A percentile compares a stretch with the other conserved stretches of the same genome.
Evolutionary conservation across 2,329 filamentous ascomycete species (phyloP).

Genomic region (Stemphylium lycopersici): DNA sequence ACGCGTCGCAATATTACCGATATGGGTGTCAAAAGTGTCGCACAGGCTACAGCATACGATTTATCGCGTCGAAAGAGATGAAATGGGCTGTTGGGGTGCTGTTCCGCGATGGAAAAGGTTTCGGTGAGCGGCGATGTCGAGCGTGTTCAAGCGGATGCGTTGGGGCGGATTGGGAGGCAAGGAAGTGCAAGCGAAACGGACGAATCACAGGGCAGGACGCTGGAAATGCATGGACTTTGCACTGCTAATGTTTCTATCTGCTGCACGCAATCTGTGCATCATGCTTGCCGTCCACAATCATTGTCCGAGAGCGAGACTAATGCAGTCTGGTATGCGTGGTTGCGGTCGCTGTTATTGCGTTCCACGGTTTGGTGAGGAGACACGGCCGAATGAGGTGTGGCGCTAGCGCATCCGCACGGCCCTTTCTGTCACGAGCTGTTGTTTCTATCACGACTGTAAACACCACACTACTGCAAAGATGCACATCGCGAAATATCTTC

Average conservation of each 20-base stretch:
- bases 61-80: slow-evolving; percentile 31
- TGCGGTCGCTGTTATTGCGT: slow-evolving; percentile 6
- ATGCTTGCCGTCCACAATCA: neutral
- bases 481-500: too few relatives aligned
- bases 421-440: neutral
- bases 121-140: slow-evolving; percentile 15
- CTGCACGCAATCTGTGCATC: neutral
- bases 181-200: slow-evolving; percentile 13
- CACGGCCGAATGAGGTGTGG: slow-evolving; percentile 3
- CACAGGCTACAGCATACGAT: slow-evolving; percentile 25
- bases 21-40: slow-evolving; percentile 40
- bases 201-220: slow-evolving; percentile 5
- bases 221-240: slow-evolving; percentile 7
- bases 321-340: slow-evolving; percentile 1
- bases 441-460: neutral
- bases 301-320: neutral
- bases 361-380: slow-evolving; percentile 10
- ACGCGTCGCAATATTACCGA: slow-evolving; percentile 37
- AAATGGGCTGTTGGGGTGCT: slow-evolving; percentile 18
- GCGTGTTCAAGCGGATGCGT: slow-evolving; percentile 16
- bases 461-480: too few relatives aligned
- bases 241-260: neutral
- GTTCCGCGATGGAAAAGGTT: slow-evolving; percentile 28
- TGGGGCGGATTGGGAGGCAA: slow-evolving; percentile 13
- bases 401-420: slow-evolving; percentile 4